Evolutionary conservation across 1,139 yeast genomes (phyloP).

Genomic region (Hansenula lynferdii): DNA sequence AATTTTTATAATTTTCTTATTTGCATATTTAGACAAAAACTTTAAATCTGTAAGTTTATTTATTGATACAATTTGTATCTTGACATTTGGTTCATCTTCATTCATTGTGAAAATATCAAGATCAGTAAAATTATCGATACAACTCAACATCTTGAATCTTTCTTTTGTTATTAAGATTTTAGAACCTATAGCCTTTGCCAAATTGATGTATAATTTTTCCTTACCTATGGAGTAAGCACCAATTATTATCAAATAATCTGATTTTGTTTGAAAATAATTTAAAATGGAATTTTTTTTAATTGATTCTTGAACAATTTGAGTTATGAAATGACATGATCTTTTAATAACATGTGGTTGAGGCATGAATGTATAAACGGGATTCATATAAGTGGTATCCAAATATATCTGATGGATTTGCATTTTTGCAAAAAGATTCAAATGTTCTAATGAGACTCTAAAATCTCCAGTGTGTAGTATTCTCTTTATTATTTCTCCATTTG

Average conservation of each 20-base stretch:
- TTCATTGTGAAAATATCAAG: slow-evolving; percentile 24
- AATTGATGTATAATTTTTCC: slow-evolving; percentile 70
- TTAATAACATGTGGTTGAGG: slow-evolving; percentile 65
- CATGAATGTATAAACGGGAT: slow-evolving; percentile 73
- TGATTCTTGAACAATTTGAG: slow-evolving; percentile 25
- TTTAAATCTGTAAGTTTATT: slow-evolving; percentile 6
- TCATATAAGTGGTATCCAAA: slow-evolving; percentile 84
- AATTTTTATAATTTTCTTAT: slow-evolving; percentile 3
- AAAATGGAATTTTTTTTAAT: slow-evolving; percentile 32
- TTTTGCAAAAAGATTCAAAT: slow-evolving; percentile 28
- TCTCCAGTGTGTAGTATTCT: slow-evolving; percentile 84
- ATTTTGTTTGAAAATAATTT: slow-evolving; percentile 24
- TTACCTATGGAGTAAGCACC: slow-evolving; percentile 94
- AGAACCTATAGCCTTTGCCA: slow-evolving; percentile 52
- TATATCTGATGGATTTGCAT: slow-evolving; percentile 54
- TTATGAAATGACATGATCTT: slow-evolving; percentile 50
- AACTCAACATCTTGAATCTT: slow-evolving; percentile 36
- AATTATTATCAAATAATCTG: slow-evolving; percentile 54
- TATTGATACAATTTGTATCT: slow-evolving; percentile 6
- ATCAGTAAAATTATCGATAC: slow-evolving; percentile 33
- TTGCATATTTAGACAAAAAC: slow-evolving; percentile 4
- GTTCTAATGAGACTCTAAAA: slow-evolving; percentile 61
- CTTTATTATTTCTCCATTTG: slow-evolving; percentile 12
- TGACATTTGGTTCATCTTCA: slow-evolving; percentile 11
- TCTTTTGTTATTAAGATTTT: slow-evolving; percentile 50